Base-by-base conservation (phyloP, 306 rosid species). In the Myrica gale region DNA sequence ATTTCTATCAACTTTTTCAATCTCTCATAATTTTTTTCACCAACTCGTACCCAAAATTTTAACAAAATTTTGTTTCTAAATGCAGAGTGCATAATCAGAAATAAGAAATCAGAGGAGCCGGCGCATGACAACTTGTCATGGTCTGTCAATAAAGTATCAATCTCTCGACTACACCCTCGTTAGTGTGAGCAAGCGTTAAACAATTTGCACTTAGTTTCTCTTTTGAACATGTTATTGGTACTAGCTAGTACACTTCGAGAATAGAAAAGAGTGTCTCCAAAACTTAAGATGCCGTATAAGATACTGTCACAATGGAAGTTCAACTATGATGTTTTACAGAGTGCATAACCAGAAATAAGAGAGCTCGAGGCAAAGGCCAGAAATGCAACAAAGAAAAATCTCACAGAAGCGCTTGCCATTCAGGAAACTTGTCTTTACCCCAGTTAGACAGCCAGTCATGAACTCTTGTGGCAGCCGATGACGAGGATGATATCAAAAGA, bases 361-460 rank as follows among this genome's bases (percentile, higher is more conserved):
- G 97, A 92, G 72, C 86, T 73, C 21, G 75, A 85, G 53, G 98
- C 94, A 83, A 94, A 85, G 42, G 90, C 85, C 65, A 82, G 78
- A 78, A 90, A 94, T 46, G 97, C 97, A 74, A 84, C 83, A 43
- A 90, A 89, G 69, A 97, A 89, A 77, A 92, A 73, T 48, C 79
- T 95, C 72, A 90, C 90, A 0, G 97, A 86, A 8, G 87, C 88
- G 63, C 72, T 80, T 2, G 93, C 98, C 95, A 92, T 86, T 81
- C 82, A 0, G 97, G 92, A 76, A 94, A 94, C 85, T 82, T 87
- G 82, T 91, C 98, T 67, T 68, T 51, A 10, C 98, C 98, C 97
- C 98, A 90, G 68, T 92, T 90, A 37, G 90, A 86, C 60, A 84
- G 84, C 97, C 98, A 94, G 51, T 92, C 95, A 74, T 87, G 85